A percentile compares a stretch with the other conserved stretches of the same genome.
Evolutionary conservation across 2,329 filamentous ascomycete species (phyloP).

Genomic region (Fusarium robinianum): DNA sequence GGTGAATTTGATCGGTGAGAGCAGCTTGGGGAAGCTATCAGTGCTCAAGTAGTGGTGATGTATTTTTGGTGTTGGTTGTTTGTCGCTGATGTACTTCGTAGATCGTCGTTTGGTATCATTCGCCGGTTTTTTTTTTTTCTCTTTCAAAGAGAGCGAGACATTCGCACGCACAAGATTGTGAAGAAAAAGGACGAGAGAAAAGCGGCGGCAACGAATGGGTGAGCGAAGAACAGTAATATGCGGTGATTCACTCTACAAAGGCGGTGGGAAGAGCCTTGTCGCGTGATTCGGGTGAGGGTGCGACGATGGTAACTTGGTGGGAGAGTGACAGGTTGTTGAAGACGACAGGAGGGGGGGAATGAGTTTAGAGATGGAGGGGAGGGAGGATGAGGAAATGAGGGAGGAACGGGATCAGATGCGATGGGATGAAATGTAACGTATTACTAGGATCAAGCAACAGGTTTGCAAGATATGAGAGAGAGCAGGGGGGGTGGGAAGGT

Average conservation of each 20-base stretch:
- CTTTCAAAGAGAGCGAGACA: not conserved
- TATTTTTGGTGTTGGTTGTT: slow-evolving; percentile 15
- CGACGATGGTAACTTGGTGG: slow-evolving; percentile 2
- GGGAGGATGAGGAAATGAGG: slow-evolving; percentile 11
- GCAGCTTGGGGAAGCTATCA: slow-evolving; percentile 10
- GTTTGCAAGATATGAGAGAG: slow-evolving; percentile 23
- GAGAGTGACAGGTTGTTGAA: not conserved
- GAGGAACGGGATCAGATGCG: slow-evolving; percentile 10
- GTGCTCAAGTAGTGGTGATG: slow-evolving; percentile 5
- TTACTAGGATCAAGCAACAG: slow-evolving; percentile 19
- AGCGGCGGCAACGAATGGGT: slow-evolving; percentile 9
- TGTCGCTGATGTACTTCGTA: slow-evolving; percentile 11
- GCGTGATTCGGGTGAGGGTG: slow-evolving; percentile 24
- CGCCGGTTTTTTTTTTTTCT: slow-evolving; percentile 29
- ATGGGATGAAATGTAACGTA: slow-evolving; percentile 16
- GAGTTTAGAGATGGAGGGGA: slow-evolving; percentile 8
- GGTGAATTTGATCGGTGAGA: too few species aligned
- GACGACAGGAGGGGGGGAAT: slow-evolving; percentile 1
- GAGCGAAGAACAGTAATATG: not conserved
- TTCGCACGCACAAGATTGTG: slow-evolving; percentile 3
- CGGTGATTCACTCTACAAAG: slow-evolving; percentile 14
- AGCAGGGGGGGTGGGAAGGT: slow-evolving; percentile 5
- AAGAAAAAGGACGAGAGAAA: slow-evolving; percentile 13
- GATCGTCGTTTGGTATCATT: slow-evolving; percentile 9
- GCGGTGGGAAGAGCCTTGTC: slow-evolving; percentile 24